These are phyloP conservation scores for Deuterostichococcus epilithicus DNA, from an alignment of 139 green algal genomes.

Conservation along the genomic window DNA sequence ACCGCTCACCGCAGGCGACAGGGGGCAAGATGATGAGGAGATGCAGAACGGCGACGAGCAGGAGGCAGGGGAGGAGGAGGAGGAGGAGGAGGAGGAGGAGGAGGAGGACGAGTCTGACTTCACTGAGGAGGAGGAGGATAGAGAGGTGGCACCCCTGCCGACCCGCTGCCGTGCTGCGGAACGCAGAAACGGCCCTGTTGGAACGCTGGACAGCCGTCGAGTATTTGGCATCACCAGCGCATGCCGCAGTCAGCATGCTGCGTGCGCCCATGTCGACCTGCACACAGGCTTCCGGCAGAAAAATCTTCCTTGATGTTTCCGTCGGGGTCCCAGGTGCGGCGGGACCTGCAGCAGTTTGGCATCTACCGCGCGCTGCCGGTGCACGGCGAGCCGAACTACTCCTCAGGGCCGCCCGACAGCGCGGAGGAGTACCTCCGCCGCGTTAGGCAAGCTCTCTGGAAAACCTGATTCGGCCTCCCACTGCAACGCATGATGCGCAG, in stretches of 20 bases:
- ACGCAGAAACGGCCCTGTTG: no score
- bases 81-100: neutral
- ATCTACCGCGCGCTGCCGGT: conserved; percentile 66
- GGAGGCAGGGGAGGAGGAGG: no score
- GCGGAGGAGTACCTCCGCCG: conserved; percentile 56
- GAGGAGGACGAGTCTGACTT: neutral
- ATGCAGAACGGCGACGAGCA: no score
- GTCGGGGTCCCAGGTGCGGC: neutral
- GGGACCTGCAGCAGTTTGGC: conserved; percentile 55
- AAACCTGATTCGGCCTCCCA: neutral
- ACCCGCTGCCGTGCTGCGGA: no score
- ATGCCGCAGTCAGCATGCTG: no score
- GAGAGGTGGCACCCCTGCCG: neutral
- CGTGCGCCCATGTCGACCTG: no score
- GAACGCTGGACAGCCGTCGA: no score
- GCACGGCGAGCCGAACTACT: conserved; percentile 49
- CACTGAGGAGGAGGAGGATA: neutral
- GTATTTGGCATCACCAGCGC: no score
- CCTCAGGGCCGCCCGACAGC: conserved; percentile 29
- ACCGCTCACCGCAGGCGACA: no score
- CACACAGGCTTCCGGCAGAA: no score
- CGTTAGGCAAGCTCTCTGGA: conserved; percentile 36
- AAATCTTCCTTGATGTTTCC: no score
- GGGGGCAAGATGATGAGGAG: no score
- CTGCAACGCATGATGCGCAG: neutral